Conservation (phyloP, 495 filamentous ascomycete species). For the Podospora didyma region DNA sequence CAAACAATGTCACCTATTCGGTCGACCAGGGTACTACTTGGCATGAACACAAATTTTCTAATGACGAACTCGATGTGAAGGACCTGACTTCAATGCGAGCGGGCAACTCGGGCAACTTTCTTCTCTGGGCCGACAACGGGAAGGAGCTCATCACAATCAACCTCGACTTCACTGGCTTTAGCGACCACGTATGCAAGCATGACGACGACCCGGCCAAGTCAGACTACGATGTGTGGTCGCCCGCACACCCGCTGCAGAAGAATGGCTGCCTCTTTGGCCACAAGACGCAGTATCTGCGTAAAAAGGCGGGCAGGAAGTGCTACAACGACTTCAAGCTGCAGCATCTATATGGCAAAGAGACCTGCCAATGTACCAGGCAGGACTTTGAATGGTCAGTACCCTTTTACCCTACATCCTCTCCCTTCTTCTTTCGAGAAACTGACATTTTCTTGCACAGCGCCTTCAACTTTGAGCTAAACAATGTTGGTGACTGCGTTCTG, state of each 20-base stretch:
- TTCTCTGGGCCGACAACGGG: slow-evolving; percentile 74
- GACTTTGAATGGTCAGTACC: slow-evolving; percentile 85
- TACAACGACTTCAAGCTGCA: slow-evolving; percentile 70
- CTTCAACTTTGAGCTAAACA: slow-evolving; percentile 83
- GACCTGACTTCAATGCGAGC: slow-evolving; percentile 86
- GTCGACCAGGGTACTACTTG: slow-evolving; percentile 75
- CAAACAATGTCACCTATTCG: slow-evolving; percentile 69
- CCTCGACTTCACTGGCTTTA: slow-evolving; percentile 80
- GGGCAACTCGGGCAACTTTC: slow-evolving; percentile 82
- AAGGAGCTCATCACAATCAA: slow-evolving; percentile 63
- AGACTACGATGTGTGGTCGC: slow-evolving; percentile 81
- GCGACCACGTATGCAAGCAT: slow-evolving; percentile 62
- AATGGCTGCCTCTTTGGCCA: slow-evolving; percentile 91
- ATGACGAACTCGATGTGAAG: slow-evolving; percentile 60
- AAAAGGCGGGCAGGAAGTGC: slow-evolving; percentile 68
- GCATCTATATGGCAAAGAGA: slow-evolving; percentile 59
- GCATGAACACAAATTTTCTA: slow-evolving; percentile 67
- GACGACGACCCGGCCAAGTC: slow-evolving; percentile 54
- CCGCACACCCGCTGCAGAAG: slow-evolving; percentile 69
- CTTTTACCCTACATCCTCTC: background rate
- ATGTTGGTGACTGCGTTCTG: slow-evolving; percentile 69
- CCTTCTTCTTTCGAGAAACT: background rate
- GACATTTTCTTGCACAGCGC: slow-evolving; percentile 54
- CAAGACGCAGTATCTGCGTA: slow-evolving; percentile 83
- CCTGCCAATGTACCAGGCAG: slow-evolving; percentile 75